Evolutionary conservation across 225 moss, liverwort and hornwort genomes (phyloP), one percentile per base, ranked within the genome.

Genomic region (Physcomitrium patens): DNA sequence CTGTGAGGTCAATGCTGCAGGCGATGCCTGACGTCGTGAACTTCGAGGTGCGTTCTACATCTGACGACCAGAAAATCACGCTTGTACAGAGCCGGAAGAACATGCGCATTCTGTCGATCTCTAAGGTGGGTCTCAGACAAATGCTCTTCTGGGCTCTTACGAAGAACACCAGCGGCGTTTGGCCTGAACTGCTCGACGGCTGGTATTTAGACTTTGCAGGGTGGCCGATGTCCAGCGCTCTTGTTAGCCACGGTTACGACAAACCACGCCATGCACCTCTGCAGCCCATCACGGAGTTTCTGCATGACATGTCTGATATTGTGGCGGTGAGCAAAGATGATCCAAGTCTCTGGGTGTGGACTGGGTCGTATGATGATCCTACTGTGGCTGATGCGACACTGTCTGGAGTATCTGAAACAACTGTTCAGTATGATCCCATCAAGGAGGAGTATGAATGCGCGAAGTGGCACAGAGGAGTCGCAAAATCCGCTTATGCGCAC

Each of bases 161-260:
- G 1, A 93, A 93, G 47, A 96, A 92, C 64, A 84, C 93, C 0
- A 77, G 87, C 15, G 89, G 92, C 48, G 24, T 96, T n/a, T 96
- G 96, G 96, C 83, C 87, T 27, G 91, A 90, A 52, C 76, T 96
- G 63, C 79, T 96, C 3, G 96, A 96, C 72, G 91, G 93, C 13
- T 96, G 96, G 93, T 93, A 86, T 69, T 63, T 77, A 49, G 96
- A 96, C 72, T 93, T 96, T 75, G 77, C 81, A 1, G 96, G 90
- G 14, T 81, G 84, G 77, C 88, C 91, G 49, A 68, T 96, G 1
- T 82, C 93, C 12, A 87, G 80, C 69, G 79, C 86, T 18, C 89
- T 96, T 60, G 84, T 83, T 19, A 83, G 70, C 12, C 86, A 90
- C 80, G 90, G 96, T 0, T 96, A 96, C 48, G 90, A 92, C 11